Evolutionary conservation across 352 stramenopile species (phyloP).

Genomic region (Globisporangium nodosum): DNA sequence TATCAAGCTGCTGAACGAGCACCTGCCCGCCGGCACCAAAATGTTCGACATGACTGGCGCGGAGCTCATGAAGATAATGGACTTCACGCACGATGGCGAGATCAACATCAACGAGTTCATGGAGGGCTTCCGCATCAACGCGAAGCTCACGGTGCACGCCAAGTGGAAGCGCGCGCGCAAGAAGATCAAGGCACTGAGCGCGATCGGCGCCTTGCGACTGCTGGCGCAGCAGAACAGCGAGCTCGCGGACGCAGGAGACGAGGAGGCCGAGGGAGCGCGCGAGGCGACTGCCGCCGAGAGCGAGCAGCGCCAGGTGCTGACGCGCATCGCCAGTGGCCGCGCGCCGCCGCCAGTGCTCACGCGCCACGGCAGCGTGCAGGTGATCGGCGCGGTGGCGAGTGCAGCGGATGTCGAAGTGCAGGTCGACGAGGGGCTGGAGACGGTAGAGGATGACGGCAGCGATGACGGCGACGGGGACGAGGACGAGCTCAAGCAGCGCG

Average conservation of each 20-base stretch:
- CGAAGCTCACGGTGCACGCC: conserved; percentile 77
- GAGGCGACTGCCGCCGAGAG: conserved; percentile 8
- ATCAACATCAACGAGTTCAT: conserved; percentile 91
- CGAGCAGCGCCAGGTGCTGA: conserved; percentile 16
- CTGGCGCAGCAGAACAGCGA: conserved; percentile 22
- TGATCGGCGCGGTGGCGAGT: conserved; percentile 27
- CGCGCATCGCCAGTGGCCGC: conserved; percentile 23
- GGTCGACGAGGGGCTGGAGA: conserved; percentile 24
- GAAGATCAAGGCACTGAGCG: conserved; percentile 84
- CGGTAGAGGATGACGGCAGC: conserved; percentile 27
- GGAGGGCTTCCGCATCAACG: conserved; percentile 84
- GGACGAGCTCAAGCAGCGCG: conserved; percentile 11
- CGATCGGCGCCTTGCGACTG: conserved; percentile 50
- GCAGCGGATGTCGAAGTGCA: conserved; percentile 10
- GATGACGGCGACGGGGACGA: conserved; percentile 17
- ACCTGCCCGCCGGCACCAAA: conserved; percentile 60
- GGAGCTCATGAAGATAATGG: conserved; percentile 83
- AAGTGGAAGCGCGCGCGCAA: conserved; percentile 86
- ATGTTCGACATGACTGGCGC: conserved; percentile 62
- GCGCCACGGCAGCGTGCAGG: conserved; percentile 60
- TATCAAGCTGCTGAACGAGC: conserved; percentile 77
- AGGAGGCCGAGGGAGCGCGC: neutral
- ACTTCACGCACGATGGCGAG: conserved; percentile 82
- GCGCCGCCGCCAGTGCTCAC: conserved; percentile 44
- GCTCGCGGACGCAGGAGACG: conserved; percentile 6